These are phyloP conservation scores for Elsinoe fawcettii DNA, from an alignment of 2,329 filamentous ascomycete genomes.

Conservation along the genomic window DNA sequence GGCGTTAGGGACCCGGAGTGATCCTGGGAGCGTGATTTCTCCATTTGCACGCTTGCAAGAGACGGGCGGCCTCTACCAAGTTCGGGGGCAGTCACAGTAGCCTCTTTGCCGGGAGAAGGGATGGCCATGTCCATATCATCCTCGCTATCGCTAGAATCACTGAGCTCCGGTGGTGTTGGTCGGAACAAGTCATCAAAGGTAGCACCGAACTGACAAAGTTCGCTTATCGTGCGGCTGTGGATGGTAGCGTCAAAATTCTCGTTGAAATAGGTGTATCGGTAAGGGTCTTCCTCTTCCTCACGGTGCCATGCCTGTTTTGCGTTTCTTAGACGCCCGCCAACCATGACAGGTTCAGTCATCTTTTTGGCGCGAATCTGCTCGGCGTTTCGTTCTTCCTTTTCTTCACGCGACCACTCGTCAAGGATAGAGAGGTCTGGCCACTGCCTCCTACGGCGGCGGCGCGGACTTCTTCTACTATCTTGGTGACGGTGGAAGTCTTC, in stretches of 20 bases:
- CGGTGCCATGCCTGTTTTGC: constrained; percentile 73
- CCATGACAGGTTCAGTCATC: constrained; percentile 86
- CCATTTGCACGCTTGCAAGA: constrained; percentile 9
- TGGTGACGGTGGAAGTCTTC: constrained; percentile 50
- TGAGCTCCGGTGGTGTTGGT: constrained; percentile 70
- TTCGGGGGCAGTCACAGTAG: neutral
- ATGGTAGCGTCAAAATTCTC: constrained; percentile 94
- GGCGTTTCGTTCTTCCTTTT: constrained; percentile 72
- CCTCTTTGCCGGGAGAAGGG: constrained; percentile 22
- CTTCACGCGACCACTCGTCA: constrained; percentile 82
- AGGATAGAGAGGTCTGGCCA: constrained; percentile 83
- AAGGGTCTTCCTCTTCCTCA: constrained; percentile 81
- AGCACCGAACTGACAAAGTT: constrained; percentile 76
- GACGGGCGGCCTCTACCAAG: constrained; percentile 5
- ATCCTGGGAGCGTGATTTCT: constrained; percentile 29
- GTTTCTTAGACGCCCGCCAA: constrained; percentile 80
- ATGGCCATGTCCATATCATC: constrained; percentile 51
- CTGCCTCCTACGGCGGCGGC: constrained; percentile 54
- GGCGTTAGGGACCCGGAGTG: constrained; percentile 27
- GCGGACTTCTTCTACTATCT: constrained; percentile 25
- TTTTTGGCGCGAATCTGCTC: constrained; percentile 80
- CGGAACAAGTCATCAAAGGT: constrained; percentile 84
- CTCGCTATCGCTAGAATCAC: constrained; percentile 60
- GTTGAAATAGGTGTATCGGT: constrained; percentile 97
- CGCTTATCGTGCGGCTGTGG: constrained; percentile 90